A percentile compares a stretch with the other conserved stretches of the same genome.
phyloP scores from a whole-genome alignment of 139 green algal genomes.

The Ettlia oleoabundans region DNA sequence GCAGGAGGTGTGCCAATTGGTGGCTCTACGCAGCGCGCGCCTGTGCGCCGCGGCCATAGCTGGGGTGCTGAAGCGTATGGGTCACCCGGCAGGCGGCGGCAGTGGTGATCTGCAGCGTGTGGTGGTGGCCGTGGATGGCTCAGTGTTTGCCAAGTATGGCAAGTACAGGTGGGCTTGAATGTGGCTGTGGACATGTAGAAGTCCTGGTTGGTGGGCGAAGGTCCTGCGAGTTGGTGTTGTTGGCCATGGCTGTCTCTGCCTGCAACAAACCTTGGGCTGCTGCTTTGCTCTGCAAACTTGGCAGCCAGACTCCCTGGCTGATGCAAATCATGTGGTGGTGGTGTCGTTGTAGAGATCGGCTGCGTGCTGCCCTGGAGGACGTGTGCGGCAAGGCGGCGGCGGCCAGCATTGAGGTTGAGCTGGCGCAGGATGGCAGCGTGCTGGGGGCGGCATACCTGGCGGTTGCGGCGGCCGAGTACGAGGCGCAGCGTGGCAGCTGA shows the following conservation, averaged over 20 bases:
- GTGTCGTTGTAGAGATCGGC: constrained; percentile 21
- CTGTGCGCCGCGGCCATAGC: constrained; percentile 67
- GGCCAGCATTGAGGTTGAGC: constrained; percentile 10
- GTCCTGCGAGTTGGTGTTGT: too few relatives aligned
- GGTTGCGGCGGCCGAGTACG: constrained; percentile 8
- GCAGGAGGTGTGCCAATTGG: constrained; percentile 73
- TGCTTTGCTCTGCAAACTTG: neutral
- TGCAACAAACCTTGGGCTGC: neutral
- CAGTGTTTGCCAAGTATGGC: constrained; percentile 65
- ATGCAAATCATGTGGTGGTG: neutral
- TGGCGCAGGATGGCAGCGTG: constrained; percentile 39
- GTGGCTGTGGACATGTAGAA: neutral
- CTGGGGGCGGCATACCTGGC: constrained; percentile 40
- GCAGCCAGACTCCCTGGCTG: neutral
- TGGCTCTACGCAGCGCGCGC: constrained; percentile 62
- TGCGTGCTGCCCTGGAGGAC: constrained; percentile 34
- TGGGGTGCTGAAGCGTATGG: constrained; percentile 60
- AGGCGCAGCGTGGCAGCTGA: neutral
- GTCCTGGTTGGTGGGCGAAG: too few relatives aligned
- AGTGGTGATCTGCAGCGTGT: constrained; percentile 11
- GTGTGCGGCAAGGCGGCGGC: constrained; percentile 38
- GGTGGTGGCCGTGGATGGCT: constrained; percentile 74
- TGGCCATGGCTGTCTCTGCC: too few relatives aligned
- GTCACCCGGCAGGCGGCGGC: constrained; percentile 35
- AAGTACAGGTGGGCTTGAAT: constrained; percentile 43